phyloP scores from a whole-genome alignment of 352 stramenopile genomes.

The Halophytophthora batemanensis region DNA sequence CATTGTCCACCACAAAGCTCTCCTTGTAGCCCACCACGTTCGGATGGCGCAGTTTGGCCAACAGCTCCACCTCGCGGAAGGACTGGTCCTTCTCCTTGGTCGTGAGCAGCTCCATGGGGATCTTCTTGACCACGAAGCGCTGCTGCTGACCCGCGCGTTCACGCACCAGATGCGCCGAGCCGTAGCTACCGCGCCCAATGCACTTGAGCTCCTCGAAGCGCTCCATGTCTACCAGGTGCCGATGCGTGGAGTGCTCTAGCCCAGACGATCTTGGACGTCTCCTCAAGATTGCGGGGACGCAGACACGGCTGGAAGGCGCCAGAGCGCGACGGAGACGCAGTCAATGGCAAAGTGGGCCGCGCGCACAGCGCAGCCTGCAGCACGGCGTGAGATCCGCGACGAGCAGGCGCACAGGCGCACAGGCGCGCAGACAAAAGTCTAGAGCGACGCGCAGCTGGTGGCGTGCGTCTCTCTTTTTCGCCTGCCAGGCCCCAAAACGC shows the following conservation, averaged over 20 bases:
- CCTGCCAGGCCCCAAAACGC: no score
- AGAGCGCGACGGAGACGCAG: no score
- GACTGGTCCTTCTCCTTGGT: constrained; percentile 76
- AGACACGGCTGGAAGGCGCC: no score
- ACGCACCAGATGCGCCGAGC: constrained; percentile 65
- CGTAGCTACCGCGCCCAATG: constrained; percentile 78
- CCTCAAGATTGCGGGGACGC: constrained; percentile 15
- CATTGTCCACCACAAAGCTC: constrained; percentile 74
- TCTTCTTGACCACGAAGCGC: constrained; percentile 83
- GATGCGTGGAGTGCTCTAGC: neutral
- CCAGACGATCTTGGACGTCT: constrained; percentile 7
- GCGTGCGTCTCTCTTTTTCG: constrained; percentile 23
- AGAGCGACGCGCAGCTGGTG: neutral
- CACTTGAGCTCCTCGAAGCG: constrained; percentile 76
- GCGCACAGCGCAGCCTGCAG: no score
- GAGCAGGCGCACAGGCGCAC: no score
- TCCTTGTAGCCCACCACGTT: constrained; percentile 96
- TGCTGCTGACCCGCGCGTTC: constrained; percentile 28
- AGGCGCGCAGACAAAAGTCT: no score
- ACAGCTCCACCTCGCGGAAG: constrained; percentile 86
- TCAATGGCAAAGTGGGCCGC: no score
- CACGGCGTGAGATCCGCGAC: no score
- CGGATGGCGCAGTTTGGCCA: constrained; percentile 89
- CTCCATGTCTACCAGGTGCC: constrained; percentile 35
- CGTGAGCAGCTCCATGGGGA: constrained; percentile 79